Evolutionary conservation across 495 filamentous ascomycete species (phyloP), one percentile per base, ranked within the genome.

Genomic region (Echria macrotheca): DNA sequence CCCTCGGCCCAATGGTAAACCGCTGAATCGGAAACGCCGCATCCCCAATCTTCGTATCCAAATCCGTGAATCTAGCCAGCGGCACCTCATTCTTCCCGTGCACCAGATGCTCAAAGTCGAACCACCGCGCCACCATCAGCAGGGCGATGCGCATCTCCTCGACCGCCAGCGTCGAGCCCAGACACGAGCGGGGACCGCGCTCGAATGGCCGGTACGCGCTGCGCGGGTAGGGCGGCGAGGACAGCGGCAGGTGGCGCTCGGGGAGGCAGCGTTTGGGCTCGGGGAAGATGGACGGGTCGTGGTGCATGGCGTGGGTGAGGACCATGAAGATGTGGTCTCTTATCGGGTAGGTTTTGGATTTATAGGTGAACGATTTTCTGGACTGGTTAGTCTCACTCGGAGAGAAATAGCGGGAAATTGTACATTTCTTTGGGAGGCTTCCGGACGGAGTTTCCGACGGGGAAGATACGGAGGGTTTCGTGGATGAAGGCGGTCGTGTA

Each of bases 131-230:
- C 9, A 60, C 66, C 64, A 77, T 47, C 2, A 62, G 67, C 32
- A 77, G 28, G 7, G 66, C 51, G 14, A 73, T 59, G 38, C 57
- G 63, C 52, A 66, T 51, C 50, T 77, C 70, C 2, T 64, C 52
- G 51, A 72, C 61, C 0, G 69, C 68, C 29, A 77, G 59, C 18
- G 67, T 62, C 51, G 75, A 69, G 0, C 76, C 73, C n/a, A 78
- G 67, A 46, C 74, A 78, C 8, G 53, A 58, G 1, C 74, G 52
- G 70, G 67, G 2, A 9, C 74, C 74, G 10, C 56, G 61, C 53
- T 74, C 69, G 41, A 77, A 77, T 3, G 69, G 67, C 17, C 73
- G 57, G 36, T 42, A 56, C 8, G 35, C 42, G 48, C 18, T 54
- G 12, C 47, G 49, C 1, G 42, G 25, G 43, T 31, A 44, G 25